phyloP scores from a whole-genome alignment of 73 alveolate species.

The Paramecium pentaurelia region DNA sequence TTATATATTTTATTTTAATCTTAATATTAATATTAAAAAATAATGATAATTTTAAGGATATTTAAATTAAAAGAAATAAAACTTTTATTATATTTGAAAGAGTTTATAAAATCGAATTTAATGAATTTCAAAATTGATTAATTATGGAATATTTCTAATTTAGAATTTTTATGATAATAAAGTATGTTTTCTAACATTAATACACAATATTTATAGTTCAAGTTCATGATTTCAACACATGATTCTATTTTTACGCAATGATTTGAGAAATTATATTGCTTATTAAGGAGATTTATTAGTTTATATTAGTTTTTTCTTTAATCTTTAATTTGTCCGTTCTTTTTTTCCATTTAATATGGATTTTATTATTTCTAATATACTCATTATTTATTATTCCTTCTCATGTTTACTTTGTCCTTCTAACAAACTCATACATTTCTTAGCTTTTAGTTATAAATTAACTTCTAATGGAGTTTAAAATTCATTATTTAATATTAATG shows the following conservation, averaged over 20 bases:
- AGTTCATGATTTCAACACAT: neutral
- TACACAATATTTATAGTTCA: neutral
- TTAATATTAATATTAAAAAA: too few species aligned
- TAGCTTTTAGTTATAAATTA: neutral
- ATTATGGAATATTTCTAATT: neutral
- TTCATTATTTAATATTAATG: neutral
- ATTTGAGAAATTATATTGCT: neutral
- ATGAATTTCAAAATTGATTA: neutral
- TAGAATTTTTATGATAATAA: neutral
- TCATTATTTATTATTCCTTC: neutral
- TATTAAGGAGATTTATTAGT: slow-evolving; percentile 6
- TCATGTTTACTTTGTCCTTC: neutral
- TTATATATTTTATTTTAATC: too few species aligned
- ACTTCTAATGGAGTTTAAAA: neutral
- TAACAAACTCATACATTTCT: neutral
- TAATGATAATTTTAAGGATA: too few species aligned
- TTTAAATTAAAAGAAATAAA: too few species aligned
- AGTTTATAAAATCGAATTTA: neutral
- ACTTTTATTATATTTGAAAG: too few species aligned
- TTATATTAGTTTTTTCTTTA: neutral
- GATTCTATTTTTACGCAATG: neutral
- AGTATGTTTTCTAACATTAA: neutral
- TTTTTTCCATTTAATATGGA: neutral
- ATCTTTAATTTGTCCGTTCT: slow-evolving; percentile 18
- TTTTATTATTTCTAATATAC: neutral